Conservation (phyloP, 306 rosid genomes). For the Lotus japonicus region DNA sequence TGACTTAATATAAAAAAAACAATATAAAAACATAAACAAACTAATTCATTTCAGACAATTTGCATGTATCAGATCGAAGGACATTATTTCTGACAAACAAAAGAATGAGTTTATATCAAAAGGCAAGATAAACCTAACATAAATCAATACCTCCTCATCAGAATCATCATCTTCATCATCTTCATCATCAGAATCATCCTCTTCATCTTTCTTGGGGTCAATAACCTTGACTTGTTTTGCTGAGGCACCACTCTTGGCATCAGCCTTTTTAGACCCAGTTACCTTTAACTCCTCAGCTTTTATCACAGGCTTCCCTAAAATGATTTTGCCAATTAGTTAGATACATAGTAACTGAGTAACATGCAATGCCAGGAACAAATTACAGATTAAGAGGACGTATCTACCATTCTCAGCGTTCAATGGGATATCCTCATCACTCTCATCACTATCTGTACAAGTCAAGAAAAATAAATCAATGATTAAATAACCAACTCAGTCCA, state of each 20-base stretch:
- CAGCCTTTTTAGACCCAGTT: slow-evolving; percentile 23
- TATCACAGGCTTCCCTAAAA: slow-evolving; percentile 41
- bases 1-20: not conserved
- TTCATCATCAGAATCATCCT: slow-evolving; percentile 40
- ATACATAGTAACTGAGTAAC: not conserved
- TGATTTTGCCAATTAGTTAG: not conserved
- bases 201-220: slow-evolving; percentile 45
- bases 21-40: not conserved
- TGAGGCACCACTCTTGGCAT: slow-evolving; percentile 31
- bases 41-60: not conserved
- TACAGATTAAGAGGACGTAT: not conserved
- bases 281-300: slow-evolving; percentile 25
- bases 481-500: not conserved
- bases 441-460: slow-evolving; percentile 35
- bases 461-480: not conserved
- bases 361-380: not conserved
- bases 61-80: not conserved
- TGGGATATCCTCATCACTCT: slow-evolving; percentile 35
- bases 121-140: no score
- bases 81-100: not conserved
- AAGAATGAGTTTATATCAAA: no score
- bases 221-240: slow-evolving; percentile 51
- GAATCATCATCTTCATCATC: slow-evolving; percentile 38
- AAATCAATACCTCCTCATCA: slow-evolving; percentile 41
- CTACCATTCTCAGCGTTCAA: slow-evolving; percentile 51